These are phyloP conservation scores for Fagopyrum esculentum DNA, from an alignment of 148 eudicot genomes.

Conservation along the genomic window DNA sequence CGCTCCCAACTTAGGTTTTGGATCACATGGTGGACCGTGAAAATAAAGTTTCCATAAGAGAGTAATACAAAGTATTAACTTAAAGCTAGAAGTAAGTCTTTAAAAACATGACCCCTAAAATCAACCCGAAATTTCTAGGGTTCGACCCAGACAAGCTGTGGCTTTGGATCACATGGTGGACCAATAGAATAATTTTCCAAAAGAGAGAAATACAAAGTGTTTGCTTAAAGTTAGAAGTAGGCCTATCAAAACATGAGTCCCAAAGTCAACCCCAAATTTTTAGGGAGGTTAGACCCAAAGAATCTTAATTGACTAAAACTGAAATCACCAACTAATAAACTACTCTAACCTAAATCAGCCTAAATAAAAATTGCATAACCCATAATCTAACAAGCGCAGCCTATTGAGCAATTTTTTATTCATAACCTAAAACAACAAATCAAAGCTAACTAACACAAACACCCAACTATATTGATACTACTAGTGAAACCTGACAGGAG, in stretches of 20 bases:
- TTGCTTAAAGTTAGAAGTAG: background rate
- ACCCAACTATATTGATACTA: too few relatives aligned
- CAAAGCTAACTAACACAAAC: too few relatives aligned
- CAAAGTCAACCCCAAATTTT: background rate
- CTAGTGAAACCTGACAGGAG: too few relatives aligned
- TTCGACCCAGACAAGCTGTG: background rate
- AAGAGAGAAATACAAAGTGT: background rate
- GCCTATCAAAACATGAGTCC: background rate
- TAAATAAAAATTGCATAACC: too few relatives aligned
- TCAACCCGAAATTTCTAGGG: background rate
- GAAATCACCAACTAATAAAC: too few relatives aligned
- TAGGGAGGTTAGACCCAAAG: background rate
- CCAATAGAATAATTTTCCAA: too few relatives aligned
- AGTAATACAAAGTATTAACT: background rate
- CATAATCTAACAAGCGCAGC: background rate
- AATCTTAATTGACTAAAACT: too few relatives aligned
- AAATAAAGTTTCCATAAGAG: background rate
- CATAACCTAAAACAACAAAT: too few relatives aligned
- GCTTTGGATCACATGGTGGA: too few relatives aligned
- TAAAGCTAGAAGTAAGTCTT: too few relatives aligned
- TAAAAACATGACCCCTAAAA: background rate
- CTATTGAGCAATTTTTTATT: background rate
- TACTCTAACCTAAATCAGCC: too few relatives aligned
- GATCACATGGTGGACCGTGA: background rate
- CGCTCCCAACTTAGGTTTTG: background rate